Percentiles rank a stretch among this genome's conserved stretches.
Evolutionary conservation across 352 stramenopile genomes (phyloP).

Genomic region (Phytophthora tubulina): DNA sequence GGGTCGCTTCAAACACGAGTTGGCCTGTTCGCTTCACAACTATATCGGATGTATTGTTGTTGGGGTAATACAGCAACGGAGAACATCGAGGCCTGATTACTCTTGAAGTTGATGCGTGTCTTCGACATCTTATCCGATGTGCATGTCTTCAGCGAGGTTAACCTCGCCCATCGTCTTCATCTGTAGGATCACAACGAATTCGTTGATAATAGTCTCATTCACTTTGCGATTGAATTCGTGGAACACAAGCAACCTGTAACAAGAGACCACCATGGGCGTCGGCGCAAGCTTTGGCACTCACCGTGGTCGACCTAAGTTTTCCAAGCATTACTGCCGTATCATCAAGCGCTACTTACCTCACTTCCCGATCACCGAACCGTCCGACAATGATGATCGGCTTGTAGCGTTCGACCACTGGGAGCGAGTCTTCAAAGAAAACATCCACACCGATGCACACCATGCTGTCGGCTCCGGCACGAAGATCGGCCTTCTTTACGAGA

Average conservation of each 20-base stretch:
- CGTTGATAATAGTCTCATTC: neutral
- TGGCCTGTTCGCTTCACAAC: neutral
- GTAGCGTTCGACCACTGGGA: constrained; percentile 74
- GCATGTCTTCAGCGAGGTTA: neutral
- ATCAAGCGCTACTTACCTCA: constrained; percentile 70
- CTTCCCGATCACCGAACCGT: constrained; percentile 63
- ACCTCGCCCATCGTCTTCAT: neutral
- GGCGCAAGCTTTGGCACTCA: constrained; percentile 28
- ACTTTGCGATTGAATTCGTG: constrained; percentile 18
- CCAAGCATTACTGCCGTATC: constrained; percentile 73
- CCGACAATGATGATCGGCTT: constrained; percentile 59
- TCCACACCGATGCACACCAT: constrained; percentile 64
- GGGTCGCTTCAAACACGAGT: constrained; percentile 1
- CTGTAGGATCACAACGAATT: neutral
- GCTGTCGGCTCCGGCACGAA: constrained; percentile 51
- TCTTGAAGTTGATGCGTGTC: neutral
- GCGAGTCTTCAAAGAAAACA: constrained; percentile 73
- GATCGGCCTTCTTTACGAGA: constrained; percentile 66
- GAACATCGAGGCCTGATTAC: neutral
- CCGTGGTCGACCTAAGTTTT: constrained; percentile 49
- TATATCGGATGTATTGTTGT: neutral
- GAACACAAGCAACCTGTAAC: constrained; percentile 3
- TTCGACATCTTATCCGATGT: constrained; percentile 6
- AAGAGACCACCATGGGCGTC: constrained; percentile 46
- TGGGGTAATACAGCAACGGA: too few relatives aligned